Base-by-base conservation (phyloP, 192 early-diverging fungal genomes). In the Entomortierella parvispora region DNA sequence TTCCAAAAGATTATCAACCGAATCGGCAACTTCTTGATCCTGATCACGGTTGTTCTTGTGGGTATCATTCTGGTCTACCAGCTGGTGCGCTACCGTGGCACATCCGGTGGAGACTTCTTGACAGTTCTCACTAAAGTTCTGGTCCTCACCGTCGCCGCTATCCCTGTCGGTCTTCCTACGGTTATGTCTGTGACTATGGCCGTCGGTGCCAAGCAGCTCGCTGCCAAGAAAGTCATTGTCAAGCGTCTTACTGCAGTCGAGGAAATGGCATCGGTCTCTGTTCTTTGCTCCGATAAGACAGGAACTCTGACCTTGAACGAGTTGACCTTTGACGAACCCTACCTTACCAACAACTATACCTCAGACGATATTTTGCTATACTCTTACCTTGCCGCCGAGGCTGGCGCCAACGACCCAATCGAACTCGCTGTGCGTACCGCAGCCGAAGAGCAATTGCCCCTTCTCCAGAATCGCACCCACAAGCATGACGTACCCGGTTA, bases 111-210 rank as follows among this genome's bases (percentile, higher is more conserved):
- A n/a, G 29, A 67, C 7, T 65, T 72, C 31, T 45, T 81, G 20
- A 65, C 54, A 0, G 85, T 89, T 4, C 75, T 96, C 58, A 72
- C 85, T 44, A 61, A 86, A 8, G 91, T 94, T 28, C 80, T 96
- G 4, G 87, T 95, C 37, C 79, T 96, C 43, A 95, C 92, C 0
- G 88, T 96, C 20, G 94, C 94, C 31, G 93, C 93, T 52, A 94
- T 96, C 64, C 96, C 96, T 25, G 92, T 97, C 26, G 96, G 96
- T 79, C 85, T 98, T 17, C 96, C 95, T 18, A 96, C 96, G 0
- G 94, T 97, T 51, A 90, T 98, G 90, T 94, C 93, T 3, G 96
- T 97, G 7, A 98, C 96, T 20, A 97, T 98, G 96, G 96, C 96
- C 14, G 90, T 98, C 32, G 96, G 96, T 50, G 94, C 96, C 46